Evolutionary conservation across 768 basidiomycete species (phyloP).

Genomic region (Lactifluus subvellereus): DNA sequence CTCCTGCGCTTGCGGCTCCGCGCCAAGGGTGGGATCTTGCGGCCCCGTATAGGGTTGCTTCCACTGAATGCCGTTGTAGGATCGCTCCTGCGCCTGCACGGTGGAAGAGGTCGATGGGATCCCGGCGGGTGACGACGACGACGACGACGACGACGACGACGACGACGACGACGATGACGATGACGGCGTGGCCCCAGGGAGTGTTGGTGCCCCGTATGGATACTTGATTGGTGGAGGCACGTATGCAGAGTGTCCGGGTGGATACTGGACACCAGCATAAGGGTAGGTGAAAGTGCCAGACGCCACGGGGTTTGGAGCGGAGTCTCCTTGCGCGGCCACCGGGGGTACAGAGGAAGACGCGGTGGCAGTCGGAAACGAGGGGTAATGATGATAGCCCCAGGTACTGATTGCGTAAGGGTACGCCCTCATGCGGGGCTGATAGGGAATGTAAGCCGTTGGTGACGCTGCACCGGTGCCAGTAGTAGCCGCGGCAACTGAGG

Average conservation of each 20-base stretch:
- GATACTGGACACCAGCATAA: constrained; percentile 8
- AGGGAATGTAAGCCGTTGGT: neutral
- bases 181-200: neutral
- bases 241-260: constrained; percentile 19
- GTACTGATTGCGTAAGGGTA: constrained; percentile 5
- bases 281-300: constrained; percentile 15
- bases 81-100: neutral
- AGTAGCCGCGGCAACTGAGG: neutral
- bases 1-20: constrained; percentile 3
- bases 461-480: neutral
- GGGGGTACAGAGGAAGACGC: neutral
- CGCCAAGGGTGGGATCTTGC: neutral
- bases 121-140: neutral
- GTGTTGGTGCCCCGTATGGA: constrained; percentile 17
- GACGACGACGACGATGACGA: neutral
- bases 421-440: constrained; percentile 3
- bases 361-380: neutral
- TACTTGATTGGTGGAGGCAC: constrained; percentile 13
- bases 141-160: neutral
- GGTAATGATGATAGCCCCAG: constrained; percentile 18
- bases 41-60: constrained; percentile 19
- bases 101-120: neutral
- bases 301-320: neutral
- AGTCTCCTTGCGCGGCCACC: constrained; percentile 6
- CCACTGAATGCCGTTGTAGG: constrained; percentile 14